phyloP scores from a whole-genome alignment of 1,139 yeast species.

The Yamadazyma trypodendri region DNA sequence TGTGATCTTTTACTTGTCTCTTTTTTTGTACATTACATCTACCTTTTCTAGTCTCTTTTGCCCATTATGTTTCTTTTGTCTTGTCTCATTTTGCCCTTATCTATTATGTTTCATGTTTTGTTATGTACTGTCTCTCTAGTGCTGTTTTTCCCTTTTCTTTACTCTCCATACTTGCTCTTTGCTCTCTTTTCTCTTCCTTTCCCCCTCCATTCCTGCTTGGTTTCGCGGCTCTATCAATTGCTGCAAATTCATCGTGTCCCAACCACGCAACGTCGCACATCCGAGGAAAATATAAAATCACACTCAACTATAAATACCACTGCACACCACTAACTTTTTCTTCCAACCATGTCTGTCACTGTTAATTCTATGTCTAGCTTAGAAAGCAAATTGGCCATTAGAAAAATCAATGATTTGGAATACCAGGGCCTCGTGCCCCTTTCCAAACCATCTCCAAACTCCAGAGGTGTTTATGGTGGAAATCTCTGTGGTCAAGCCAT shows the following conservation, averaged over 20 bases:
- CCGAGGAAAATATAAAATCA: conserved; percentile 1
- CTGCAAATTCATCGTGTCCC: conserved; percentile 1
- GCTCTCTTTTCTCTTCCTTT: too few species aligned
- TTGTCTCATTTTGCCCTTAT: too few species aligned
- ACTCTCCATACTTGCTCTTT: too few species aligned
- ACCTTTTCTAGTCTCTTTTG: too few species aligned
- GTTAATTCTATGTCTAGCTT: conserved; percentile 4
- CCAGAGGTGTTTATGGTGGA: conserved; percentile 46
- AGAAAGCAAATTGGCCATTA: conserved; percentile 22
- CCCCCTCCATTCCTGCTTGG: not conserved
- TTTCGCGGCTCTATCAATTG: conserved; percentile 1
- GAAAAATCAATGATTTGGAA: conserved; percentile 19
- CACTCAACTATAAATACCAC: too few species aligned
- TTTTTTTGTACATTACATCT: too few species aligned
- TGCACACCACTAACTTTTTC: not conserved
- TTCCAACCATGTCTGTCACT: conserved; percentile 13
- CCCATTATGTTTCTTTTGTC: too few species aligned
- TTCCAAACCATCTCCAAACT: conserved; percentile 27
- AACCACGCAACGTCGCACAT: not conserved
- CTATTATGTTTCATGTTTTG: too few species aligned
- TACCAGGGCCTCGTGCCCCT: conserved; percentile 33
- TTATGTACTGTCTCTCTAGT: too few species aligned
- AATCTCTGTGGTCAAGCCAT: conserved; percentile 42
- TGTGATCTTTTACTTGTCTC: too few species aligned
- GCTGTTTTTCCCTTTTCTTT: too few species aligned